phyloP scores from a whole-genome alignment of 139 green algal genomes.

The Spirogloea muscicola region DNA sequence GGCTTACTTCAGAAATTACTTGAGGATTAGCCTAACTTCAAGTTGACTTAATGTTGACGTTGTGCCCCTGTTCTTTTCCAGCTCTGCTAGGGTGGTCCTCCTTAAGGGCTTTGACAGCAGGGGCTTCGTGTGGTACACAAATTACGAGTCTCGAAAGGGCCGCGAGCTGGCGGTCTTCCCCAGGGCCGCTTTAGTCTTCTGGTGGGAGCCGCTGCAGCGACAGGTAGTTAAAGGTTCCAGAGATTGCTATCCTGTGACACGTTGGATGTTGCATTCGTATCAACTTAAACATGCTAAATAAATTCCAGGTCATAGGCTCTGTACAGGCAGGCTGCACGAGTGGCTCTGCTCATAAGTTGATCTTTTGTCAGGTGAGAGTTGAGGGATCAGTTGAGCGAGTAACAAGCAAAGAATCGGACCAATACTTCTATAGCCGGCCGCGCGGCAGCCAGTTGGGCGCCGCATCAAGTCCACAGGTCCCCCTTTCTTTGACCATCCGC shows the following conservation, averaged over 20 bases:
- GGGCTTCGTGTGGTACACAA: conserved; percentile 83
- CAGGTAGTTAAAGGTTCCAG: conserved; percentile 40
- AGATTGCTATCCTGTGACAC: background rate
- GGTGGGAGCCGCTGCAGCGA: conserved; percentile 77
- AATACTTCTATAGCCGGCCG: conserved; percentile 80
- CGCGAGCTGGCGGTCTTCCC: conserved; percentile 55
- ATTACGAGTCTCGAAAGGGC: conserved; percentile 72
- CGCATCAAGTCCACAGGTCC: conserved; percentile 65
- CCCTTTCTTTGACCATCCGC: too few species aligned
- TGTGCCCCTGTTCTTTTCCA: too few species aligned
- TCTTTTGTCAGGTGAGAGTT: conserved; percentile 67
- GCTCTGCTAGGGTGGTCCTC: conserved; percentile 72
- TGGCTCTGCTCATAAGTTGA: background rate
- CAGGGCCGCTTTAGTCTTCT: conserved; percentile 69
- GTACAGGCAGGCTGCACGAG: background rate
- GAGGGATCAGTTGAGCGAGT: conserved; percentile 73
- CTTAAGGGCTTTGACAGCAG: conserved; percentile 73
- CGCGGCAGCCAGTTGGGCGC: conserved; percentile 73
- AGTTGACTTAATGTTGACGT: too few species aligned
- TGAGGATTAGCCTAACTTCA: too few species aligned
- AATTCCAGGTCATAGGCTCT: background rate
- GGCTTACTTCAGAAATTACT: too few species aligned
- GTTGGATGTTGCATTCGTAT: background rate
- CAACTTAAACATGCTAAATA: too few species aligned
- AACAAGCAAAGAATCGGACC: conserved; percentile 62